phyloP scores from a whole-genome alignment of 148 eudicot genomes.

The Rhododendron ferrugineum region DNA sequence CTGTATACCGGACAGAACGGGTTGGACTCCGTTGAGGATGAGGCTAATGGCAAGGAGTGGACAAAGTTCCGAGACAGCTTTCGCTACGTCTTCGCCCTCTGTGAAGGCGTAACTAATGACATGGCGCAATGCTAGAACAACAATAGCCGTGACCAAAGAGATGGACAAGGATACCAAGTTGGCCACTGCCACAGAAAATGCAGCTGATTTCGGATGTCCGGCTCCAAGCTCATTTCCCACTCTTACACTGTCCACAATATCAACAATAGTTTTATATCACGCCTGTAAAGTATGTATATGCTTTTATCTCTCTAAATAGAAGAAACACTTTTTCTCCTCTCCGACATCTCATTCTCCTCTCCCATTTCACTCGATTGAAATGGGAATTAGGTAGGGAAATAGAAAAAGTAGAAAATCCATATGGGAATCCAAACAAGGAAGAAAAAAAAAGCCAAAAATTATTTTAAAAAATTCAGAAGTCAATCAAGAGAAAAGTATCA shows the following conservation, averaged over 20 bases:
- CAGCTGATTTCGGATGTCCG: background rate
- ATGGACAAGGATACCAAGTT: background rate
- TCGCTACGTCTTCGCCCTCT: background rate
- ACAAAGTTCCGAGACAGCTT: background rate
- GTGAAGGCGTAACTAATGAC: background rate
- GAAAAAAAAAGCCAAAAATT: too few species aligned
- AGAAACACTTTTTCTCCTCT: too few species aligned
- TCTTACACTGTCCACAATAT: background rate
- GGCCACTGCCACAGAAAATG: background rate
- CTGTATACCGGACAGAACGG: background rate
- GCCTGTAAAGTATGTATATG: too few species aligned
- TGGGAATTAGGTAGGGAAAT: too few species aligned
- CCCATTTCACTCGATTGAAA: too few species aligned
- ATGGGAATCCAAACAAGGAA: too few species aligned
- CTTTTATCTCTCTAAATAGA: too few species aligned
- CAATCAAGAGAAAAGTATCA: too few species aligned
- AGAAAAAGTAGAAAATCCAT: too few species aligned
- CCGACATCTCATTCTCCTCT: too few species aligned
- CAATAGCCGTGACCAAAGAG: background rate
- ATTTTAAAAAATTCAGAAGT: too few species aligned
- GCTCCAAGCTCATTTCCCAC: background rate
- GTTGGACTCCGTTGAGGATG: background rate
- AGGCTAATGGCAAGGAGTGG: background rate
- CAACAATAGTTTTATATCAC: too few species aligned
- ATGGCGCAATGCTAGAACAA: background rate